Evolutionary conservation across 768 basidiomycete species (phyloP), one percentile per base, ranked within the genome.

Genomic region (Suillus subaureus): DNA sequence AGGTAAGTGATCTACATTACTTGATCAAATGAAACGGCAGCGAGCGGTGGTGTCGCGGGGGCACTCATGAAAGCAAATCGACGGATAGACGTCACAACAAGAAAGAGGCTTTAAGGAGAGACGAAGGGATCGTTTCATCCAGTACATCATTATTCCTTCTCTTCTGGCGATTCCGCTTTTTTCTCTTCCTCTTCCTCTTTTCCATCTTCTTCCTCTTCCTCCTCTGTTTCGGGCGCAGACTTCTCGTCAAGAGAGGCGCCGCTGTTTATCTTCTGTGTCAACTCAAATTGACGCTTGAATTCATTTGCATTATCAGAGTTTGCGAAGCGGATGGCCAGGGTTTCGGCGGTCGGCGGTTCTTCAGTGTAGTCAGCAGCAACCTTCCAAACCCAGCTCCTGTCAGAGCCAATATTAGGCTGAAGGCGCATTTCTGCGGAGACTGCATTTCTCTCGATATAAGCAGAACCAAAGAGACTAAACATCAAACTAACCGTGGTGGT

Each of bases 311-410:
- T 94, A 21, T 99, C 96, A 64, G 94, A 82, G 81, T 97, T 99
- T 69, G 94, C 97, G 72, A 99, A 99, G 64, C 97, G 93, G 76
- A 99, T 97, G 61, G 97, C 97, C 67, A 99, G 89, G 31, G 97
- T 99, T 81, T 99, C 97, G 26, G 96, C 77, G 54, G 94, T 91
- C 28, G 97, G 88, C 55, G 93, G 94, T 62, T 85, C 83, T 77
- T 99, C 97, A 62, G 97, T 88, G 76, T 93, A 96, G 79, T 99
- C 97, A 33, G 97, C 97, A 61, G 89, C 86, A 61, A 97, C 96
- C 79, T 97, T 97, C 92, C 93, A 99, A 40, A 99, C 96, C 97
- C 97, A 99, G 72, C 95, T 97, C 79, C 97, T 87, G 83, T 99
- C 97, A 61, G 96, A 99, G 61, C 96, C 97, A 72, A 99, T 94